A percentile compares a stretch with the other conserved stretches of the same genome.
Conservation (phyloP, 129 eudicot species). For the Saussurea involucrata region DNA sequence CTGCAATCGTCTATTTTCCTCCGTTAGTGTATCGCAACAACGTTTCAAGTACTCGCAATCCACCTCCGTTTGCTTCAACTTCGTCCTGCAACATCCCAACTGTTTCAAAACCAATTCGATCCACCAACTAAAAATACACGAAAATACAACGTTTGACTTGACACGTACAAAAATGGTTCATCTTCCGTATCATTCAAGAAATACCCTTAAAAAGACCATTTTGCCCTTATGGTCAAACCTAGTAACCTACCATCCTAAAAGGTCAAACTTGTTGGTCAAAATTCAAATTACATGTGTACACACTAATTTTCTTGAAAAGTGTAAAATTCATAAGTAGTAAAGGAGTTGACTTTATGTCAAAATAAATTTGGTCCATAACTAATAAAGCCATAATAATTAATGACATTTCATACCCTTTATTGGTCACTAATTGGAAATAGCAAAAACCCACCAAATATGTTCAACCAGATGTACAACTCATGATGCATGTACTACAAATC, state of each 20-base stretch:
- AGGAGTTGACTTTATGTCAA: constrained; percentile 34
- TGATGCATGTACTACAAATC: constrained; percentile 29
- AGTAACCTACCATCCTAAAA: neutral
- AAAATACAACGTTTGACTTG: neutral
- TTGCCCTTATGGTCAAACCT: neutral
- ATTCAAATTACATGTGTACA: neutral
- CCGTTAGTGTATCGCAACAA: constrained; percentile 61
- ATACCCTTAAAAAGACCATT: neutral
- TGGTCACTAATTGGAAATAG: constrained; percentile 26
- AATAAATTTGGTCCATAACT: constrained; percentile 21
- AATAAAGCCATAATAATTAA: constrained; percentile 31
- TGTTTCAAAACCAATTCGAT: neutral
- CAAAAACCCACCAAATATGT: constrained; percentile 27
- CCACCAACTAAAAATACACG: neutral
- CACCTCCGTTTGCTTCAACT: constrained; percentile 84
- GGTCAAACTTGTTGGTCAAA: constrained; percentile 13
- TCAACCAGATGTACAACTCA: constrained; percentile 35
- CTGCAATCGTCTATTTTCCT: constrained; percentile 64
- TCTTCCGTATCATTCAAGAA: neutral
- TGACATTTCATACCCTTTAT: constrained; percentile 23
- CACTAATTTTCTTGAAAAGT: constrained; percentile 36
- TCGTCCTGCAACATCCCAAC: constrained; percentile 44
- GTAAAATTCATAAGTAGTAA: constrained; percentile 28
- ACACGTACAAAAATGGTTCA: neutral
- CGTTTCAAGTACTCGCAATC: constrained; percentile 70